A percentile compares a stretch with the other conserved stretches of the same genome.
Evolutionary conservation across 768 basidiomycete genomes (phyloP).

Genomic region (Auriscalpium microsporum): DNA sequence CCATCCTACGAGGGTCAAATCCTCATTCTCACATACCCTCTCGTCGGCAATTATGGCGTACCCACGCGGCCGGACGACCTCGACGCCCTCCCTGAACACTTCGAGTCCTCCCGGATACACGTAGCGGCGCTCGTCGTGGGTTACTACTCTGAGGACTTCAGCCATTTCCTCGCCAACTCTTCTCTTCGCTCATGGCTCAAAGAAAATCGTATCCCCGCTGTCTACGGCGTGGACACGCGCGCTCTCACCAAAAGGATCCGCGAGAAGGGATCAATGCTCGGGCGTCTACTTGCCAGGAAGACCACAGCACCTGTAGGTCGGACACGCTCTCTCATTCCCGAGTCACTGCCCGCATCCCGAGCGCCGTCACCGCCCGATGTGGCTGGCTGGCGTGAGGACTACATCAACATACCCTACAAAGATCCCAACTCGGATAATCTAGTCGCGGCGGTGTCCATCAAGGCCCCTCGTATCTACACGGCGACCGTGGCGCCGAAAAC

Average conservation of each 20-base stretch:
- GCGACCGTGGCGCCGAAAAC: slow-evolving; percentile 46
- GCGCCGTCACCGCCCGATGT: slow-evolving; percentile 43
- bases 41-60: slow-evolving; percentile 97
- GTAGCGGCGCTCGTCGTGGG: slow-evolving; percentile 86
- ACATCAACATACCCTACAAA: slow-evolving; percentile 69
- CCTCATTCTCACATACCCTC: slow-evolving; percentile 92
- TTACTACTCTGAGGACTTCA: slow-evolving; percentile 90
- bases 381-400: slow-evolving; percentile 73
- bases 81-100: slow-evolving; percentile 60
- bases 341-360: slow-evolving; percentile 35
- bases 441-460: slow-evolving; percentile 81
- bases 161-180: slow-evolving; percentile 86
- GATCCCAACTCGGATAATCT: slow-evolving; percentile 89
- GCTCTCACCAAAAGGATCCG: slow-evolving; percentile 94
- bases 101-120: slow-evolving; percentile 95
- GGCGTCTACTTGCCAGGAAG: slow-evolving; percentile 66
- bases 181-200: slow-evolving; percentile 90
- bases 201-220: slow-evolving; percentile 88
- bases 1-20: slow-evolving; percentile 99
- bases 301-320: slow-evolving; percentile 34
- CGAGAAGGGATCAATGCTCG: slow-evolving; percentile 90
- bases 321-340: slow-evolving; percentile 25
- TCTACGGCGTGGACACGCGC: slow-evolving; percentile 94
- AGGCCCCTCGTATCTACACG: slow-evolving; percentile 57
- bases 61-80: slow-evolving; percentile 53